These are phyloP conservation scores for Oemleria cerasiformis DNA, from an alignment of 306 rosid species.

Conservation along the genomic window DNA sequence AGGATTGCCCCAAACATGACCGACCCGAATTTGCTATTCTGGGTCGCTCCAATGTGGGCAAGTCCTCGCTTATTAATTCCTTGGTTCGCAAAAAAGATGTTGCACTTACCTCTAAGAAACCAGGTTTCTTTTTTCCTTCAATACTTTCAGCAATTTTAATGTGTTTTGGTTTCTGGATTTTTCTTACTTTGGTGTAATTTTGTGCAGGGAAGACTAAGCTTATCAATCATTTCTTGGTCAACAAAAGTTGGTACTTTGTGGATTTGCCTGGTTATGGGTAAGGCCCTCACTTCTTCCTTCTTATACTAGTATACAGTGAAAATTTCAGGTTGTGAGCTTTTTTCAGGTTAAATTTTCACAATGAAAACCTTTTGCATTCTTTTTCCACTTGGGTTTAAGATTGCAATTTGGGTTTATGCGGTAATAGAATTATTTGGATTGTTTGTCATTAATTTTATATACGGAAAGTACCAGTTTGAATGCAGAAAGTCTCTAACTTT, in stretches of 20 bases:
- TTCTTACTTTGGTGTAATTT: constrained; percentile 3
- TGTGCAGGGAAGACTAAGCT: constrained; percentile 88
- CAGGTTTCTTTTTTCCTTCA: constrained; percentile 42
- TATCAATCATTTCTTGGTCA: constrained; percentile 89
- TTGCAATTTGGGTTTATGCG: neutral
- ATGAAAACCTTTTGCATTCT: neutral
- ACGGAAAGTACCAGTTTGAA: neutral
- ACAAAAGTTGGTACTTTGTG: constrained; percentile 86
- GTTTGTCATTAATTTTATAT: neutral
- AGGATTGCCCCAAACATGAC: constrained; percentile 70
- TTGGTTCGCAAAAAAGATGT: constrained; percentile 84
- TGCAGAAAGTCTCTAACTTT: neutral
- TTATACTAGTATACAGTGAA: neutral
- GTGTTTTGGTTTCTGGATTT: constrained; percentile 3
- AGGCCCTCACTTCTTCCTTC: constrained; percentile 13
- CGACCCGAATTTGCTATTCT: constrained; percentile 82
- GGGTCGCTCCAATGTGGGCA: constrained; percentile 94
- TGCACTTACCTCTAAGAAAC: constrained; percentile 91
- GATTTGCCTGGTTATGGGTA: constrained; percentile 98
- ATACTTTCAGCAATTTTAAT: neutral
- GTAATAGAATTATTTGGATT: neutral
- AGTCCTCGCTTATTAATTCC: constrained; percentile 85
- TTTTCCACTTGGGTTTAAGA: neutral
- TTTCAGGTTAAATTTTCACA: neutral
- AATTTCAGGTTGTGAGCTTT: neutral